Base-by-base conservation (phyloP, 2,329 filamentous ascomycete species). In the Colletotrichum scovillei region DNA sequence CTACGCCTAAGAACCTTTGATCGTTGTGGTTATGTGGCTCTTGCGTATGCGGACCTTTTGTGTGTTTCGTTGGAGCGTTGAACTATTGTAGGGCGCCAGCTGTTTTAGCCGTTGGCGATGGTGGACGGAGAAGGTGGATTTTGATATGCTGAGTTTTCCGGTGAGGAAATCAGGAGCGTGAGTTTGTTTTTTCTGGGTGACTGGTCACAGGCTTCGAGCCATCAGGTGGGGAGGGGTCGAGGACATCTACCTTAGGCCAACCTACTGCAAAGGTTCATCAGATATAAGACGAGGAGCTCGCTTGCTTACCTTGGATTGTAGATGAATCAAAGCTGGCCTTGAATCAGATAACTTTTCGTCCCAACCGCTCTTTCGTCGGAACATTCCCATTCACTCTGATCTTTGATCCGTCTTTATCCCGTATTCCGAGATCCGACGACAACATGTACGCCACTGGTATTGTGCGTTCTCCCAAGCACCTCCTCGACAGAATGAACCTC, bases 361-460 rank as follows among this genome's bases (percentile, higher is more conserved):
- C 8, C 8, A 49, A 49, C 7, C 7, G 8, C 42, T 49, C 8
- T 49, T 49, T 49, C 42, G 42, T 49, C 42, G 42, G 42, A 49
- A 52, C 14, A 11, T 8, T 16, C 6, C 4, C 16, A 12, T 24
- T 52, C 16, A 42, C 14, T 12, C 22, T 28, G 30, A 24, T 28
- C 19, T 32, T 12, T 9, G 5, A n/a, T n/a, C 14, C n/a, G 19
- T 22, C 42, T 9, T 52, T 9, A 24, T 28, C 11, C 28, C 16
- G 3, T 55, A 24, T 14, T 19, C 42, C 42, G 26, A n/a, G 9
- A 12, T 12, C 2, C 14, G 14, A 12, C 58, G 11, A 24, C 26
- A 24, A 30, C 16, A 64, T 74, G 69, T 69, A 73, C 32, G 72
- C 72, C 49, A 73, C 69, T 5, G 64, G 73, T 24, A 53, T 69